Conservation (phyloP, 345 rosid species). For the Eutrema yunnanense region DNA sequence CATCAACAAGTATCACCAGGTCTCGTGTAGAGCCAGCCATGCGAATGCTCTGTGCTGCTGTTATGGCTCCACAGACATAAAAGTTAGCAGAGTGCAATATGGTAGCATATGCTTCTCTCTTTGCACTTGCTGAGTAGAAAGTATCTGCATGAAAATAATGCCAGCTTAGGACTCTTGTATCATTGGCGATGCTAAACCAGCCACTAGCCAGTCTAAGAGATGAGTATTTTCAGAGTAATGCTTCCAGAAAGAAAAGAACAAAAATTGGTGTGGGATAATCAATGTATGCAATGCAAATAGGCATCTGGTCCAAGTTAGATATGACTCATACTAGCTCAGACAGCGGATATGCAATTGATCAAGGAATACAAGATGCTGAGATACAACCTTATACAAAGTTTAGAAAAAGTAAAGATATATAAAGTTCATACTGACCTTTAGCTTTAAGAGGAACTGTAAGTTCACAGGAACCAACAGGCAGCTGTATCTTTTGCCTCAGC, state of each 20-base stretch:
- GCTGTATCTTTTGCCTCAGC: slow-evolving; percentile 44
- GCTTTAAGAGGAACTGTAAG: slow-evolving; percentile 78
- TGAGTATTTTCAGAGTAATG: neutral
- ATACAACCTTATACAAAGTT: neutral
- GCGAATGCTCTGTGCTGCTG: slow-evolving; percentile 85
- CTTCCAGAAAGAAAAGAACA: neutral
- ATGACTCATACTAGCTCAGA: neutral
- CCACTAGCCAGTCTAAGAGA: neutral
- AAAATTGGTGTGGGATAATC: neutral
- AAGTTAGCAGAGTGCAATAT: slow-evolving; percentile 79
- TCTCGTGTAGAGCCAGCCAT: slow-evolving; percentile 87
- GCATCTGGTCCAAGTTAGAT: neutral
- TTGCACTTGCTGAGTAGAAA: slow-evolving; percentile 57
- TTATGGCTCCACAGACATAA: slow-evolving; percentile 84
- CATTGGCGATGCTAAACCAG: neutral
- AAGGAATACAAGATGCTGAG: neutral
- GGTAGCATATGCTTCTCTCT: slow-evolving; percentile 83
- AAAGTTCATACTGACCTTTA: slow-evolving; percentile 48
- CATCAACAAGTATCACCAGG: slow-evolving; percentile 85
- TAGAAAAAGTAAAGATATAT: neutral
- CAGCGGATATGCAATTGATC: neutral
- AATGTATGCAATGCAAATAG: neutral
- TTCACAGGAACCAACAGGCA: slow-evolving; percentile 87
- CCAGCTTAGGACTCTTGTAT: neutral
- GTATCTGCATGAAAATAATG: slow-evolving; percentile 40